Percentiles rank a stretch among this genome's conserved stretches.
Evolutionary conservation across 148 eudicot genomes (phyloP).

Genomic region (Camellia lanceoleosa): DNA sequence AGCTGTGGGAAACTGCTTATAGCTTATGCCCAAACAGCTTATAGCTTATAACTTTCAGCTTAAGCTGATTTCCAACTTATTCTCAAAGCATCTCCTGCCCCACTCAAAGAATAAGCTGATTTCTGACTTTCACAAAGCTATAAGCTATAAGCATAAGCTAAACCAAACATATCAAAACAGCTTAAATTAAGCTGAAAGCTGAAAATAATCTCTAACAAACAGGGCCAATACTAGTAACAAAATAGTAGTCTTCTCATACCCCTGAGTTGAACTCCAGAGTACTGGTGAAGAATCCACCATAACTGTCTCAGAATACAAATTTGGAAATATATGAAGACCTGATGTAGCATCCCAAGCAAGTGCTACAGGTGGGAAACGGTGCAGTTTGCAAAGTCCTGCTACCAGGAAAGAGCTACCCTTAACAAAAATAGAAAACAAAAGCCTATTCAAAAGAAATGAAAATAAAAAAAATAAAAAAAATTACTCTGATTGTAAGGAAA

Average conservation of each 20-base stretch:
- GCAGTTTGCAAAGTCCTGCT: constrained; percentile 82
- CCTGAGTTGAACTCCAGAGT: constrained; percentile 68
- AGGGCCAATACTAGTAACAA: constrained; percentile 86
- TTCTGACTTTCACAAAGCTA: too few relatives aligned
- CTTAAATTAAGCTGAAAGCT: too few relatives aligned
- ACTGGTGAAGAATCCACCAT: constrained; percentile 90
- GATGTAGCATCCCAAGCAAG: constrained; percentile 91
- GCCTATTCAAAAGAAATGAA: background rate
- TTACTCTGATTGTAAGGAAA: background rate
- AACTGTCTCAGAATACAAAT: constrained; percentile 61
- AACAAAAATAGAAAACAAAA: background rate
- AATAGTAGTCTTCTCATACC: constrained; percentile 68
- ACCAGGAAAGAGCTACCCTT: background rate
- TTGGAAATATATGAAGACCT: constrained; percentile 80
- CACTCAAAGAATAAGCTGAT: too few relatives aligned
- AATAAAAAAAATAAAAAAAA: too few relatives aligned
- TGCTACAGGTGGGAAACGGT: constrained; percentile 98
- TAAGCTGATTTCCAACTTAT: too few relatives aligned
- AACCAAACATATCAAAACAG: too few relatives aligned
- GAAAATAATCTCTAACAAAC: too few relatives aligned
- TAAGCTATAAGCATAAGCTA: too few relatives aligned
- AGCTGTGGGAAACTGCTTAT: too few relatives aligned
- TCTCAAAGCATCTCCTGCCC: too few relatives aligned
- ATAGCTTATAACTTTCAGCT: too few relatives aligned
- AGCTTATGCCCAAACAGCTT: too few relatives aligned